Evolutionary conservation across 1,284 basidiomycete species (phyloP).

Genomic region (Anthracocystis walkeri): DNA sequence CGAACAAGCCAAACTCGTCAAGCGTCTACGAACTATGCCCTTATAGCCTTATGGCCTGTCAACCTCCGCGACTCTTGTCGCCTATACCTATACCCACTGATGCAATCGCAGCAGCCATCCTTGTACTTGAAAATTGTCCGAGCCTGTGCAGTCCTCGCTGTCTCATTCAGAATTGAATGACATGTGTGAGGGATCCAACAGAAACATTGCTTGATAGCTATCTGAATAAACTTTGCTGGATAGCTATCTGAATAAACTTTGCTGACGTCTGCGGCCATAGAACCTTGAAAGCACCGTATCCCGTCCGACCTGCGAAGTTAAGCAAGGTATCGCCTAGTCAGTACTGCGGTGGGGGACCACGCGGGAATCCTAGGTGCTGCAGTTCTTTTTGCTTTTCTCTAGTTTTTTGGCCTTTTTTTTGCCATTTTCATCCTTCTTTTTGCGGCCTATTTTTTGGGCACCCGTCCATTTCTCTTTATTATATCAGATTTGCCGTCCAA

Average conservation of each 20-base stretch:
- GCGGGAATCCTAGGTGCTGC: slow-evolving; percentile 84
- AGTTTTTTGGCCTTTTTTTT: background rate
- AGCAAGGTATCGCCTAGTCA: slow-evolving; percentile 82
- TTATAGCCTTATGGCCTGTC: slow-evolving; percentile 2
- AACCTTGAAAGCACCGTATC: slow-evolving; percentile 83
- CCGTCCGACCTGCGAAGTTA: slow-evolving; percentile 84
- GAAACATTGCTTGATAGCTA: no score
- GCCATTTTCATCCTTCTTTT: background rate
- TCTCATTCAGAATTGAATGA: background rate
- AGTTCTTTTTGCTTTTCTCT: slow-evolving; percentile 73
- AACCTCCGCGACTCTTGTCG: background rate
- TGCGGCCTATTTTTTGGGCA: background rate
- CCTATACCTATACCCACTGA: slow-evolving; percentile 12
- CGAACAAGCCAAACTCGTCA: slow-evolving; percentile 47
- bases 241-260: no score
- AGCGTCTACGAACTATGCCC: slow-evolving; percentile 47
- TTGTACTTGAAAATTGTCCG: background rate
- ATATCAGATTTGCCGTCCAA: background rate
- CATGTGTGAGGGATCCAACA: background rate
- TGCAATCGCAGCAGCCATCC: background rate
- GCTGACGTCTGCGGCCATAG: slow-evolving; percentile 78
- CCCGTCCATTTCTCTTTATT: no score
- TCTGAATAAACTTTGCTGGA: no score
- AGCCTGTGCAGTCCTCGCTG: background rate
- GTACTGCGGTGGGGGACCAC: slow-evolving; percentile 87